Conservation (phyloP, 2,329 filamentous ascomycete genomes). For the Aureobasidium melanogenum region DNA sequence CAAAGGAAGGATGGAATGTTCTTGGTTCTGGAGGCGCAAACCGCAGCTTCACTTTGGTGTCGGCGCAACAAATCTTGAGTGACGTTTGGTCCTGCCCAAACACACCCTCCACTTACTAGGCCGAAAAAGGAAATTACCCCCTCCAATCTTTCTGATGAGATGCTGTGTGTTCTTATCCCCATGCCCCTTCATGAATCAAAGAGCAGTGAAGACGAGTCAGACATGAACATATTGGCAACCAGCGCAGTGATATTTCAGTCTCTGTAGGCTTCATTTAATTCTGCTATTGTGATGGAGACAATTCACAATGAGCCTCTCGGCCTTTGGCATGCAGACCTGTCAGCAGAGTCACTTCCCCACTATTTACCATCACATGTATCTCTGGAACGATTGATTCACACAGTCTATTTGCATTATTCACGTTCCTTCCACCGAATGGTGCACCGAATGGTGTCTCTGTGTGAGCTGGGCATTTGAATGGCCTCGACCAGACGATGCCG, state of each 20-base stretch:
- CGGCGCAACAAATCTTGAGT: slow-evolving; percentile 8
- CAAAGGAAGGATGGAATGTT: neutral
- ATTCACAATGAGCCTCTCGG: neutral
- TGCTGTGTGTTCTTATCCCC: too few relatives aligned
- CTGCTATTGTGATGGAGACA: too few relatives aligned
- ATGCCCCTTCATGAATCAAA: too few relatives aligned
- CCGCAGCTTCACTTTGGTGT: neutral
- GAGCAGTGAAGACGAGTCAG: too few relatives aligned
- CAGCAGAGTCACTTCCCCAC: neutral
- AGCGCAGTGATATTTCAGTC: too few relatives aligned
- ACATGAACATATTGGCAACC: too few relatives aligned
- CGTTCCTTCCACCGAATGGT: too few relatives aligned
- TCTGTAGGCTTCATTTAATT: too few relatives aligned
- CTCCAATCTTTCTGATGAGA: neutral
- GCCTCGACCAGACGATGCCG: neutral
- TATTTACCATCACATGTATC: neutral
- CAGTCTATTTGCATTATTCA: too few relatives aligned
- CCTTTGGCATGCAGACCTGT: neutral
- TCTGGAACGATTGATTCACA: too few relatives aligned
- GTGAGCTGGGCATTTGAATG: neutral
- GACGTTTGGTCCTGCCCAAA: neutral
- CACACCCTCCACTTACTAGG: neutral
- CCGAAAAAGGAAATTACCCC: neutral
- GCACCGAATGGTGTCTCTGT: too few relatives aligned
- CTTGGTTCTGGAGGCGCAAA: neutral